These are phyloP conservation scores for Corymbia citriodora DNA, from an alignment of 441 rosid genomes.

Conservation along the genomic window DNA sequence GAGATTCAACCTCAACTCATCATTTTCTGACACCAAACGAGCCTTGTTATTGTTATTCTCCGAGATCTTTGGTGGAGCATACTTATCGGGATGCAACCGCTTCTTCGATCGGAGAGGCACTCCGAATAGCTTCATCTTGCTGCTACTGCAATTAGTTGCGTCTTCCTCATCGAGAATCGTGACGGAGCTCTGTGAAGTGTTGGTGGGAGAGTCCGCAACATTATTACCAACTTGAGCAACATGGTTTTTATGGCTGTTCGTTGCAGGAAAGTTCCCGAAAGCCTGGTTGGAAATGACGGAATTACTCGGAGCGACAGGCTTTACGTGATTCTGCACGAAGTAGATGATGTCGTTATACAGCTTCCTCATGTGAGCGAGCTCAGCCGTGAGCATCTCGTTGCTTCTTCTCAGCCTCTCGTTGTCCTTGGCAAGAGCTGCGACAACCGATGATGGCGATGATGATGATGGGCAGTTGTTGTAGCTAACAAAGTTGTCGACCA, in stretches of 20 bases:
- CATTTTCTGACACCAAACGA: slow-evolving; percentile 60
- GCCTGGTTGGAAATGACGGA: slow-evolving; percentile 36
- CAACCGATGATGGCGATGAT: neutral
- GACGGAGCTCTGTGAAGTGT: slow-evolving; percentile 56
- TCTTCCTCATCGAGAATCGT: slow-evolving; percentile 50
- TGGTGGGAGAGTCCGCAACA: slow-evolving; percentile 35
- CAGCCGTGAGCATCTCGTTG: slow-evolving; percentile 11
- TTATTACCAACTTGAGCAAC: slow-evolving; percentile 27
- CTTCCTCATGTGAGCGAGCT: slow-evolving; percentile 20
- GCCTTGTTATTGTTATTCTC: slow-evolving; percentile 58
- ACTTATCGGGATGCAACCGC: slow-evolving; percentile 51
- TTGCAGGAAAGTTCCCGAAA: slow-evolving; percentile 21
- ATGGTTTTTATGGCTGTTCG: slow-evolving; percentile 11
- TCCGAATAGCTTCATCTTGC: slow-evolving; percentile 70
- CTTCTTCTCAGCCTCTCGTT: slow-evolving; percentile 21
- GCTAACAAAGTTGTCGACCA: neutral
- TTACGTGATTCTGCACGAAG: slow-evolving; percentile 21
- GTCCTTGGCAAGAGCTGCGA: slow-evolving; percentile 13
- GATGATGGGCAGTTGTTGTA: neutral
- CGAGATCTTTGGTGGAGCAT: neutral
- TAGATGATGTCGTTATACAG: slow-evolving; percentile 21
- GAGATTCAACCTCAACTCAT: slow-evolving; percentile 83
- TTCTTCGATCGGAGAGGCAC: slow-evolving; percentile 79
- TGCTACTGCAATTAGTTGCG: neutral
- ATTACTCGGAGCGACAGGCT: slow-evolving; percentile 48